phyloP scores from a whole-genome alignment of 2,329 filamentous ascomycete species.

The Aspergillus quadricinctus region DNA sequence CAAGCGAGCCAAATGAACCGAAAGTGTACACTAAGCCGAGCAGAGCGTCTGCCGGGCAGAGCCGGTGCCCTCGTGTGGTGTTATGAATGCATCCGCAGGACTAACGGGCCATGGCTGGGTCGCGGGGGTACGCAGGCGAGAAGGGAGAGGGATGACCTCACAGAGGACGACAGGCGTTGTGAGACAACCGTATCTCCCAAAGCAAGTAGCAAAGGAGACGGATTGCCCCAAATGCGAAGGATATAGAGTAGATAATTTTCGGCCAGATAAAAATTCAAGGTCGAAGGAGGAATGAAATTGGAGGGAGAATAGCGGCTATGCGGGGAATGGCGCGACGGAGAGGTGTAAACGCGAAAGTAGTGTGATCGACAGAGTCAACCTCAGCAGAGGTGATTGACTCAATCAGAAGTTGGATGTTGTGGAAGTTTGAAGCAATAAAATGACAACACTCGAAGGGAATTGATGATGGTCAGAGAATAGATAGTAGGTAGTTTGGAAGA shows the following conservation, averaged over 20 bases:
- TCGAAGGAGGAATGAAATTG: slow-evolving; percentile 7
- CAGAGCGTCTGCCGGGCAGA: slow-evolving; percentile 42
- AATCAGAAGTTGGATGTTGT: background rate
- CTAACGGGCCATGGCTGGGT: slow-evolving; percentile 37
- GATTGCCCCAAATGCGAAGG: background rate
- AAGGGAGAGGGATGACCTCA: slow-evolving; percentile 14
- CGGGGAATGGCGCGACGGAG: slow-evolving; percentile 22
- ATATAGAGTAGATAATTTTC: background rate
- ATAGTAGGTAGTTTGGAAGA: background rate
- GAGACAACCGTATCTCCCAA: background rate
- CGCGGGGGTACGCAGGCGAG: slow-evolving; percentile 9
- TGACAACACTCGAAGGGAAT: background rate
- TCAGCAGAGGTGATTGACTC: slow-evolving; percentile 11
- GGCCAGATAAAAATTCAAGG: slow-evolving; percentile 13
- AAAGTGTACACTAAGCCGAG: slow-evolving; percentile 14
- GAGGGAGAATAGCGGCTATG: slow-evolving; percentile 17
- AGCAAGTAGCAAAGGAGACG: background rate
- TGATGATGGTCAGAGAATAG: background rate
- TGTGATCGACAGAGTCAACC: slow-evolving; percentile 25
- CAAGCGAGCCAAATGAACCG: slow-evolving; percentile 4
- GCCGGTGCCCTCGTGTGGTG: slow-evolving; percentile 37
- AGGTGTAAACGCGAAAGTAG: slow-evolving; percentile 20
- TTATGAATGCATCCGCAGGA: slow-evolving; percentile 39
- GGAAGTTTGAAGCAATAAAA: slow-evolving; percentile 1
- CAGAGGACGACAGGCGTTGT: background rate